phyloP scores from a whole-genome alignment of 345 rosid genomes.

The Populus pruinosa region DNA sequence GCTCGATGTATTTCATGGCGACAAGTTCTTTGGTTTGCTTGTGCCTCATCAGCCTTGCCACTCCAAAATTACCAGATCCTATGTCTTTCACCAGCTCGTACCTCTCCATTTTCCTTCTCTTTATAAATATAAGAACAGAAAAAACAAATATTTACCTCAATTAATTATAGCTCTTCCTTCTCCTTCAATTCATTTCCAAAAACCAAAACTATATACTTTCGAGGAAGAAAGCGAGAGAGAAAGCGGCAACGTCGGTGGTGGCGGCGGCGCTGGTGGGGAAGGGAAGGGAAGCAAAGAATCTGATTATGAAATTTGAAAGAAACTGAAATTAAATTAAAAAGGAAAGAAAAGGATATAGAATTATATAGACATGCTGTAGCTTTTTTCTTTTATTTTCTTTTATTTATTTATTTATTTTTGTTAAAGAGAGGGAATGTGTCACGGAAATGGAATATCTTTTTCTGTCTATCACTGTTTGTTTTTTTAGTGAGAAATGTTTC shows the following conservation, averaged over 20 bases:
- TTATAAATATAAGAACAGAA: not conserved
- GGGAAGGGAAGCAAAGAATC: not conserved
- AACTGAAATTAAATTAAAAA: not conserved
- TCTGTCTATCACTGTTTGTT: no score
- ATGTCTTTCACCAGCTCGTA: constrained; percentile 24
- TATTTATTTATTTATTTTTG: no score
- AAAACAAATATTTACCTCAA: not conserved
- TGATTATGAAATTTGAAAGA: not conserved
- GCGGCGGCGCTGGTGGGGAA: no score
- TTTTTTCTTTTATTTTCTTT: not conserved
- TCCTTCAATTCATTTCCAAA: constrained; percentile 1
- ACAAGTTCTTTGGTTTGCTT: constrained; percentile 21
- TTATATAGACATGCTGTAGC: constrained; percentile 1
- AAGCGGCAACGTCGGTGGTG: no score
- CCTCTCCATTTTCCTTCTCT: constrained; percentile 13
- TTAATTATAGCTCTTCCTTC: not conserved
- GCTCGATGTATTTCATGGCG: constrained; percentile 28
- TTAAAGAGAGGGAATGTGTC: not conserved
- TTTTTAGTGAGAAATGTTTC: no score
- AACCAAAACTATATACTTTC: not conserved
- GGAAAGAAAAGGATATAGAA: no score
- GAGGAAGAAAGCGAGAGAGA: not conserved
- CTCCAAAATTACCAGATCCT: constrained; percentile 29
- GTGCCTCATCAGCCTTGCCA: constrained; percentile 28
- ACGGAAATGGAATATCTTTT: no score